Conservation (phyloP, 805 yeast genomes). For the Nakazawaea siamensis region DNA sequence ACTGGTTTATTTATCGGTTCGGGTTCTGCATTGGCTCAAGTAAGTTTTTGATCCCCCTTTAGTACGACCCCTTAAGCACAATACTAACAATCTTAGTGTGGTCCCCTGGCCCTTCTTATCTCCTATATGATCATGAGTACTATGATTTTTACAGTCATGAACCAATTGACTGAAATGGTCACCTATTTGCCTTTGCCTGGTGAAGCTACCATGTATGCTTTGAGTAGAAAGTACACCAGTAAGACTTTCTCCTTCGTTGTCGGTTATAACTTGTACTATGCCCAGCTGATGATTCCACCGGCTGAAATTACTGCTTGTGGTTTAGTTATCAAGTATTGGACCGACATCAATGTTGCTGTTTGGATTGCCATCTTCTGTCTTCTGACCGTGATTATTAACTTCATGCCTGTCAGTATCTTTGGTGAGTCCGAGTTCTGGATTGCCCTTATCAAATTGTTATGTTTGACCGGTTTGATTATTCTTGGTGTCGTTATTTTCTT, state of each 20-base stretch:
- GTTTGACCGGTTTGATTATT: slow-evolving; percentile 51
- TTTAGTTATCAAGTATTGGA: slow-evolving; percentile 47
- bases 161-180: slow-evolving; percentile 61
- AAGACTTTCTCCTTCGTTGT: slow-evolving; percentile 38
- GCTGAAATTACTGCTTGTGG: slow-evolving; percentile 60
- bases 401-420: slow-evolving; percentile 48
- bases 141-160: slow-evolving; percentile 52
- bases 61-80: no score
- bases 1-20: slow-evolving; percentile 70
- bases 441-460: slow-evolving; percentile 55
- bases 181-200: slow-evolving; percentile 30
- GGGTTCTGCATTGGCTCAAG: slow-evolving; percentile 45
- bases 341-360: slow-evolving; percentile 36
- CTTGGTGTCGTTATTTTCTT: slow-evolving; percentile 37
- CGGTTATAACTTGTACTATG: slow-evolving; percentile 35
- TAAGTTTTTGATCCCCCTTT: no score
- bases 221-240: slow-evolving; percentile 33
- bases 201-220: slow-evolving; percentile 33
- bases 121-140: slow-evolving; percentile 55
- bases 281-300: slow-evolving; percentile 49
- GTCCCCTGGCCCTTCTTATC: slow-evolving; percentile 55
- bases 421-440: slow-evolving; percentile 62
- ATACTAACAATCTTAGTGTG: no score
- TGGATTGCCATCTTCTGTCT: slow-evolving; percentile 44
- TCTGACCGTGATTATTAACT: slow-evolving; percentile 31